These are phyloP conservation scores for Talaromyces wortmannii DNA, from an alignment of 495 filamentous ascomycete genomes.

Conservation along the genomic window DNA sequence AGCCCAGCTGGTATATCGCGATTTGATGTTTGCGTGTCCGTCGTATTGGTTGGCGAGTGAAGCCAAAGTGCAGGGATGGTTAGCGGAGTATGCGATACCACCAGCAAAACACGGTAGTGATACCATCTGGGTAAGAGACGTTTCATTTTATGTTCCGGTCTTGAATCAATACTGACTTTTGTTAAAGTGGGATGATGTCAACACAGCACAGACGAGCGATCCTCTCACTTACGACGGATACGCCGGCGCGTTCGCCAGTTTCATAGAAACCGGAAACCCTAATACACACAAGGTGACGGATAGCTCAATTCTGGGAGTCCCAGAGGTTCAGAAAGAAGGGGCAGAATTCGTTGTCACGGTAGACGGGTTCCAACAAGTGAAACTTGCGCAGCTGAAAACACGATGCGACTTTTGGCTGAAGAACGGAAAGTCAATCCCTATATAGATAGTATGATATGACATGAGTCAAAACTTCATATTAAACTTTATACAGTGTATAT, in stretches of 20 bases:
- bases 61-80: slow-evolving; percentile 35
- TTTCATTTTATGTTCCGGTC: no score
- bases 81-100: slow-evolving; percentile 52
- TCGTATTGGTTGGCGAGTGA: slow-evolving; percentile 47
- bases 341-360: not conserved
- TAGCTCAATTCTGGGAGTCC: not conserved
- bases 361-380: not conserved
- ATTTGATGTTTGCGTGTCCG: slow-evolving; percentile 54
- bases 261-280: slow-evolving; percentile 53
- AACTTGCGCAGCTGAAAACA: not conserved
- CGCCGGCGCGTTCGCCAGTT: slow-evolving; percentile 52
- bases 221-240: slow-evolving; percentile 50
- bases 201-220: slow-evolving; percentile 44
- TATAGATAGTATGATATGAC: not conserved
- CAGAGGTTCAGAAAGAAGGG: not conserved
- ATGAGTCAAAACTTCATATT: no score
- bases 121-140: slow-evolving; percentile 41
- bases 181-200: slow-evolving; percentile 49
- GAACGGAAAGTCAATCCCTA: not conserved
- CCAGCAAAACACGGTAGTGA: slow-evolving; percentile 56
- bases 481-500: not conserved
- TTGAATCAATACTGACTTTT: not conserved
- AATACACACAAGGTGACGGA: slow-evolving; percentile 52
- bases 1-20: slow-evolving; percentile 50
- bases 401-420: not conserved